These are phyloP conservation scores for Acanthamoeba healyi DNA, from an alignment of 208 protist genomes.

Conservation along the genomic window DNA sequence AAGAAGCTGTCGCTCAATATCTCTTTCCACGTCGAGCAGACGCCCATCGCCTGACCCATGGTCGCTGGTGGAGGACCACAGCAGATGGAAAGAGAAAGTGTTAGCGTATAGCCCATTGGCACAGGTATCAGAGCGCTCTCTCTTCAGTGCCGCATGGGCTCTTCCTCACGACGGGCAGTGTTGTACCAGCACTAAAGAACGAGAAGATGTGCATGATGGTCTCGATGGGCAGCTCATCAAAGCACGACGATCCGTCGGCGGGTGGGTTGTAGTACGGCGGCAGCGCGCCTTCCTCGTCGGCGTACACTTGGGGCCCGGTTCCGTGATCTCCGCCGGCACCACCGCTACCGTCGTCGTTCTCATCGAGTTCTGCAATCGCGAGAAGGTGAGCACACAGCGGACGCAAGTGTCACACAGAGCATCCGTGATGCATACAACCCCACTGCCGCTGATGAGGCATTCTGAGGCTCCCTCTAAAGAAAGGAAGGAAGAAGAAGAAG, in stretches of 20 bases:
- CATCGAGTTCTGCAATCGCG: neutral
- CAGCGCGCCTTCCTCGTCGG: constrained; percentile 14
- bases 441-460: too few relatives aligned
- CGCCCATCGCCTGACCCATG: constrained; percentile 29
- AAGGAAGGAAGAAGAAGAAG: neutral
- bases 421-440: too few relatives aligned
- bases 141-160: too few relatives aligned
- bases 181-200: constrained; percentile 41
- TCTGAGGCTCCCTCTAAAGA: too few relatives aligned
- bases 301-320: neutral
- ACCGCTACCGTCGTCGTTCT: neutral
- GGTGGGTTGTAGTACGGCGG: constrained; percentile 43
- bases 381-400: too few relatives aligned
- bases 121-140: too few relatives aligned
- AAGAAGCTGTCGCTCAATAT: constrained; percentile 68
- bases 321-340: neutral
- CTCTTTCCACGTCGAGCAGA: constrained; percentile 16
- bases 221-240: constrained; percentile 70
- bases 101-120: too few relatives aligned
- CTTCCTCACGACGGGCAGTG: neutral
- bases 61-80: neutral
- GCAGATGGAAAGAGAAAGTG: neutral
- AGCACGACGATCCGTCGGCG: constrained; percentile 24
- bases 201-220: constrained; percentile 74
- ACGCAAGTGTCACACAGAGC: too few relatives aligned